Conservation (phyloP, 164 flowering plant species). For the Stephania japonica region DNA sequence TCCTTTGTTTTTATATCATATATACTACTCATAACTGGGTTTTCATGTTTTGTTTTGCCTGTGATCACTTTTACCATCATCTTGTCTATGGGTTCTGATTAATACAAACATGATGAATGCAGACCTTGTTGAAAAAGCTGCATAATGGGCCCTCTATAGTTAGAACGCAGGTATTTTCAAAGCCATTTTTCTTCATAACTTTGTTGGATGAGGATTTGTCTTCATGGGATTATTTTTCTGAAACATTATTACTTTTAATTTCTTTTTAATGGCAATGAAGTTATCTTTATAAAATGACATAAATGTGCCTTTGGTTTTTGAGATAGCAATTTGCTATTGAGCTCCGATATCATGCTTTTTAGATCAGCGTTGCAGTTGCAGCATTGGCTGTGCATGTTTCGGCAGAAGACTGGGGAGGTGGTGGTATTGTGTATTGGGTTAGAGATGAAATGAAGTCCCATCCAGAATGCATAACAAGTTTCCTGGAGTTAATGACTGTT, state of each 20-base stretch:
- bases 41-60: neutral
- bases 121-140: slow-evolving; percentile 75
- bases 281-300: slow-evolving; percentile 2
- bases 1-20: neutral
- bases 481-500: slow-evolving; percentile 85
- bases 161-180: slow-evolving; percentile 74
- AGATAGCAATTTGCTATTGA: neutral
- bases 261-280: neutral
- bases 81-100: slow-evolving; percentile 10
- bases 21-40: neutral
- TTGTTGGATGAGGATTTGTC: neutral
- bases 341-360: slow-evolving; percentile 23
- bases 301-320: neutral
- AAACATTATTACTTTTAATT: neutral
- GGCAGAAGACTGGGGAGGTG: slow-evolving; percentile 94
- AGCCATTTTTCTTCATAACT: neutral
- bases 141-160: slow-evolving; percentile 92
- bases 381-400: slow-evolving; percentile 98
- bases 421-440: slow-evolving; percentile 88
- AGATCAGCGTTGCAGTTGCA: slow-evolving; percentile 98
- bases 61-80: neutral
- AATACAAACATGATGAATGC: slow-evolving; percentile 26
- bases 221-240: neutral
- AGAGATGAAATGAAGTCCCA: slow-evolving; percentile 83
- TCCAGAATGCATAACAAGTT: slow-evolving; percentile 78